Base-by-base conservation (phyloP, 495 filamentous ascomycete species). In the Chaetomium cochliodes region DNA sequence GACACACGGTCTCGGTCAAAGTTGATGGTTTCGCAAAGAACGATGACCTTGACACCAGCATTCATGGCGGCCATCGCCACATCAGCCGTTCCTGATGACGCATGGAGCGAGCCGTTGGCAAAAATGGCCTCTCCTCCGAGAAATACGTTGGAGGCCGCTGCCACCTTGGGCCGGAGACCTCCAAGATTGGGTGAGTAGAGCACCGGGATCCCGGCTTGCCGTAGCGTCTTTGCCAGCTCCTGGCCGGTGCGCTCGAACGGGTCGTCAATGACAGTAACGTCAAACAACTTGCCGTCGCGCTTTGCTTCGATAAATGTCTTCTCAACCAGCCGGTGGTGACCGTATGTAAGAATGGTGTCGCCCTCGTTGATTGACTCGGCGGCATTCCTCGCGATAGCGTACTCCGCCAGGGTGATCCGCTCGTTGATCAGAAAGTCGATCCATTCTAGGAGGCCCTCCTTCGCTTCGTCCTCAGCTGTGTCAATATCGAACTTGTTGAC, bases 1-100 rank as follows among this genome's bases (percentile, higher is more conserved):
- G 91, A 89, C 5, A 96, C 91, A 60, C 88, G 86, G 68, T 97
- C 94, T 1, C 75, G 23, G 25, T 91, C 93, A 77, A 97, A 96
- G 75, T 98, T 98, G 79, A 98, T 86, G 3, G 89, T 92, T 81
- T 98, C 93, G 74, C 92, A 97, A 64, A 91, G 90, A 5, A 96
- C 92, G 39, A 93, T 87, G 46, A 98, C 93, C 3, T 92, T 91
- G 41, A 92, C 84, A 54, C 85, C 85, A 18, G 80, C 76, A 54
- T 88, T 86, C 64, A 88, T 87, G 25, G 93, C 94, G 28, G 86
- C 87, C 83, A 94, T 90, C n/a, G 94, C 93, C 5, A 97, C 84
- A 44, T 92, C 81, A 0, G 92, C 92, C 11, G 93, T 97, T 58
- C 94, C 94, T 41, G 92, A 86, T 28, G 93, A 85, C 5, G 88